Base-by-base conservation (phyloP, 345 rosid species). In the Punica granatum region DNA sequence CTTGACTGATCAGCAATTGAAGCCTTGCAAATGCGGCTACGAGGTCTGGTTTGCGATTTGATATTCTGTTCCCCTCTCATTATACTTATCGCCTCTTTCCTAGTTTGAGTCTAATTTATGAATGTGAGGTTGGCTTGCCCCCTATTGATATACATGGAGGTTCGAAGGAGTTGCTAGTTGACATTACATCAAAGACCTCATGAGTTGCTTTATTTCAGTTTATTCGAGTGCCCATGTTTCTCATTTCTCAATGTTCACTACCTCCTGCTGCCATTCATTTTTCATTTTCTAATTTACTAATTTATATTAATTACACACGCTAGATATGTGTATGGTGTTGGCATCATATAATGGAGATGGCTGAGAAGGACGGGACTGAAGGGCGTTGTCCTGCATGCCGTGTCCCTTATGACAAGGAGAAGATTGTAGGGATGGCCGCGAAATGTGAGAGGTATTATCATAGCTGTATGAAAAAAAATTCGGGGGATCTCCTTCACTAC, bases 281-380 rank as follows among this genome's bases (percentile, higher is more conserved):
- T 51, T 7, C n/a, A n/a, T n/a, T n/a, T n/a, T n/a, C n/a, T n/a
- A n/a, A n/a, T 30, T 48, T 9, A 3, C 0, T n/a, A 34, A 42
- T 35, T 15, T 48, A 60, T 21, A 60, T 19, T 41, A 60, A 49
- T 48, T 60, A n/a, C n/a, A n/a, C 15, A 19, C 66, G 72, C 54
- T 75, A 92, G 98, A 81, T 92, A 64, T 92, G 98, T 79, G 93
- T 92, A 64, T 92, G 98, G 97, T 92, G 98, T 66, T 92, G 98
- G 98, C 90, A 90, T 79, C 97, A 90, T 61, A 79, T 92, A 33
- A 85, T 87, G 90, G 92, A 92, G 64, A 90, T 92, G 97, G 97
- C 98, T 49, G 98, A 90, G 81, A 92, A 90, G 84, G 92, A 87
- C 80, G 86, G 81, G 2, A 65, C 85, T 9, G 97, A 87, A 70